Evolutionary conservation across 208 protist genomes (phyloP).

Genomic region (Sergeia podlipaevii): DNA sequence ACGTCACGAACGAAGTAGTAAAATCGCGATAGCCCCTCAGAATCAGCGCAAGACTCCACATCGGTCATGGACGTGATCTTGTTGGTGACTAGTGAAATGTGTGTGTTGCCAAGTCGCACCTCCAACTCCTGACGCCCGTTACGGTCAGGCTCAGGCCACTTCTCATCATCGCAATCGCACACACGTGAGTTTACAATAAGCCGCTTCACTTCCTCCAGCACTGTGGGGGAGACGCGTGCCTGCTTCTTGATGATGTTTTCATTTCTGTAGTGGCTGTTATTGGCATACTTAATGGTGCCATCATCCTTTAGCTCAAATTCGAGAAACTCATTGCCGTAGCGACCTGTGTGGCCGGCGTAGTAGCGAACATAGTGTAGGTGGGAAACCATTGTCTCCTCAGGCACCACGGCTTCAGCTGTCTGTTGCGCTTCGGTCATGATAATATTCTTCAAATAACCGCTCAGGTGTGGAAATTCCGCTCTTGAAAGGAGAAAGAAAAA

Average conservation of each 20-base stretch:
- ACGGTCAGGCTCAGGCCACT: constrained; percentile 80
- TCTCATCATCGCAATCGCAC: constrained; percentile 73
- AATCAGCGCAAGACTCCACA: constrained; percentile 41
- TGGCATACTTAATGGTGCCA: constrained; percentile 82
- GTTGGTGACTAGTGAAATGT: constrained; percentile 87
- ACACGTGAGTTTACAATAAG: constrained; percentile 59
- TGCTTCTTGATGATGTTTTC: constrained; percentile 91
- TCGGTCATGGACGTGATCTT: constrained; percentile 81
- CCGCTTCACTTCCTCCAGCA: constrained; percentile 73
- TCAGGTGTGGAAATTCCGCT: too few species aligned
- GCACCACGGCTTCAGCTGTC: not conserved
- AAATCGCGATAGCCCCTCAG: constrained; percentile 52
- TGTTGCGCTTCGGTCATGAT: too few species aligned
- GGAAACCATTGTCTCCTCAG: constrained; percentile 61
- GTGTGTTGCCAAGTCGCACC: constrained; percentile 80
- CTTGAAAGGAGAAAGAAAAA: too few species aligned
- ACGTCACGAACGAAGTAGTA: constrained; percentile 84
- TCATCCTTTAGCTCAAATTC: constrained; percentile 82
- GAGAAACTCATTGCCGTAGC: constrained; percentile 89
- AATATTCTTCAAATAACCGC: too few species aligned
- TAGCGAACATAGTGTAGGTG: constrained; percentile 80
- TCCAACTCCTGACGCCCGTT: constrained; percentile 89
- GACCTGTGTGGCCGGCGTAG: constrained; percentile 82
- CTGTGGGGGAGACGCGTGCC: constrained; percentile 53
- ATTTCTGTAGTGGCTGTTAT: constrained; percentile 88